Base-by-base conservation (phyloP, 2,329 filamentous ascomycete genomes). In the Fusarium nelsonii region DNA sequence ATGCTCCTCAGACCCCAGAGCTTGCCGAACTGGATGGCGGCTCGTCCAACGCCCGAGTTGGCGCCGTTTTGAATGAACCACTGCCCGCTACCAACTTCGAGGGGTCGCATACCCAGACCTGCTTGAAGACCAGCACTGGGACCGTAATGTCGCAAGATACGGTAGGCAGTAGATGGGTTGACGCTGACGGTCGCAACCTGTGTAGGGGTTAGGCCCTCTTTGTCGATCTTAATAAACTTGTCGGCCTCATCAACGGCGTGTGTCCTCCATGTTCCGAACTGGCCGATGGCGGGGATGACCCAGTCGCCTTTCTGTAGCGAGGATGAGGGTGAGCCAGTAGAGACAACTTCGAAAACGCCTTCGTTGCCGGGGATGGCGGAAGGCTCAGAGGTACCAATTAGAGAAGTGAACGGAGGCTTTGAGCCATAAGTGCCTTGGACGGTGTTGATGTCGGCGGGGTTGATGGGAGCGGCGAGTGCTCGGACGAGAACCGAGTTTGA, bases 41-140 rank as follows among this genome's bases (percentile, higher is more conserved):
- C 92, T 39, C 96, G 85, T 2, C 96, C 96, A 16, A 99, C 96
- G 12, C 94, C 96, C 41, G 90, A 93, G 80, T 99, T 99, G 39
- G 95, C 96, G 9, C 95, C 96, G 78, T 99, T 99, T 81, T 99
- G 96, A 46, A 99, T 90, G 77, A 97, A 93, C 94, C 95, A 99
- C 58, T 97, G 91, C 56, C 94, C 83, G 59, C 83, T 84, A 50
- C 82, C 83, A 23, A 80, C 74, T 46, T 81, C 78, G 50, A 84
- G 83, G 12, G 81, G 77, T 10, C 76, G 74, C 76, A 86, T 83
- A 57, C 82, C 82, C 49, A 86, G 70, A 3, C 80, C 81, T 12
- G 83, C 78, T 54, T 81, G 79, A 62, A 83, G 77, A 14, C 82
- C 79, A 20, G 83, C 82, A 54, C 80, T 78, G 32, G 81, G 81